Evolutionary conservation across 305 asterid genomes (phyloP), one percentile per base, ranked within the genome.

Genomic region (Petunia hybrid): DNA sequence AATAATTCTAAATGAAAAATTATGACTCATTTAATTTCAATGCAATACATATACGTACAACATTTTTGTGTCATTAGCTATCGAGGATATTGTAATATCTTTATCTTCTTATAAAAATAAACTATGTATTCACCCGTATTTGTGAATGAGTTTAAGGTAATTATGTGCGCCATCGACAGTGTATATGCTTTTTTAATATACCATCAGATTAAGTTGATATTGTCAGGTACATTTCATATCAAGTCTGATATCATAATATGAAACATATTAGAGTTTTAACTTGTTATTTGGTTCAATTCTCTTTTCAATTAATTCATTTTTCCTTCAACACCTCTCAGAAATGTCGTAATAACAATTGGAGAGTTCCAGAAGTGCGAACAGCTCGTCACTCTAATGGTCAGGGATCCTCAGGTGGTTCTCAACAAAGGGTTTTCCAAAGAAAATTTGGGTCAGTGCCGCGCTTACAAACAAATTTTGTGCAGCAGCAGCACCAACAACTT

Each of bases 301-400:
- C 39, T 8, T 59, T 77, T 36, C 6, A 57, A 2, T 14, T n/a
- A 14, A 8, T 35, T 35, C 10, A 9, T 38, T 39, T 38, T n/a
- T 38, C 3, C 36, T 68, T 42, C 3, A 38, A 35, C 45, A 8
- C 42, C 40, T 60, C 12, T 63, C 39, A 83, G 85, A 83, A 81
- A 82, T 83, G 84, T 81, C 84, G 80, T 22, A 48, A 22, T 10
- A 36, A 80, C 57, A 69, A 69, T 0, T 86, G 89, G 83, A 35
- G 40, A 48, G 2, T 64, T 46, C 84, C 76, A 3, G 9, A 66
- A 4, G 36, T 55, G 66, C 64, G 63, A 2, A 80, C 9, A 14
- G 4, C 4, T 48, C 22, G 62, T 48, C 42, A 1, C 35, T 16
- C 45, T 12, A 46, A 6, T 31, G 1, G 36, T 6, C 62, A 9